Conservation (phyloP, 768 basidiomycete species). For the Guyanaporus albipodus region DNA sequence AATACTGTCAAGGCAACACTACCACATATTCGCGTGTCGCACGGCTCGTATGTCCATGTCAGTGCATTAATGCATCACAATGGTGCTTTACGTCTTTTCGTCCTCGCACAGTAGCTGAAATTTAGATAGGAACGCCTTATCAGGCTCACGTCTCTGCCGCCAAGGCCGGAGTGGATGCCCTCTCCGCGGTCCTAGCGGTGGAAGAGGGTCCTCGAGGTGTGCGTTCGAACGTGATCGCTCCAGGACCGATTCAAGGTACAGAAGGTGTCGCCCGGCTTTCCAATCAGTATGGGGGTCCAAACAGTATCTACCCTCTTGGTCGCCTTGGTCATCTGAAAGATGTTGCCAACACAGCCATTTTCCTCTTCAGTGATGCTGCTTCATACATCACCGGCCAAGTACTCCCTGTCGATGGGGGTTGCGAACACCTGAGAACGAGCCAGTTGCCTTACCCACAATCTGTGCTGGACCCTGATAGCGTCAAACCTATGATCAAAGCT, state of each 20-base stretch:
- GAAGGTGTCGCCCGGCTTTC: slow-evolving; percentile 67
- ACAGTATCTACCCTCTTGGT: slow-evolving; percentile 35
- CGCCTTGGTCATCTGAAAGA: slow-evolving; percentile 59
- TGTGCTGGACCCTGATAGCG: slow-evolving; percentile 56
- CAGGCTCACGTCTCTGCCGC: slow-evolving; percentile 95
- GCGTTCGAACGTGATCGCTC: slow-evolving; percentile 82
- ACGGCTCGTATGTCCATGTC: slow-evolving; percentile 86
- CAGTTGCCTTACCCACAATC: slow-evolving; percentile 59
- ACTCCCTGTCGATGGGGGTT: slow-evolving; percentile 67
- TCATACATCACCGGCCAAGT: slow-evolving; percentile 73
- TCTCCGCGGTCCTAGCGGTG: slow-evolving; percentile 80
- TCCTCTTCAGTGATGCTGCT: slow-evolving; percentile 80
- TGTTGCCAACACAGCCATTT: slow-evolving; percentile 67
- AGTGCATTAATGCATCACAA: slow-evolving; percentile 85
- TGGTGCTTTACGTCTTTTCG: slow-evolving; percentile 38
- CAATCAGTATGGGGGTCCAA: background rate
- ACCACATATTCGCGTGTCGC: slow-evolving; percentile 59
- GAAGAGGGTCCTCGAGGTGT: slow-evolving; percentile 97
- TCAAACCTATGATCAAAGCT: slow-evolving; percentile 50
- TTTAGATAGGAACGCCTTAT: slow-evolving; percentile 60
- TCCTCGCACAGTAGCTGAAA: background rate
- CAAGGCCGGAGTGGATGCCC: slow-evolving; percentile 90
- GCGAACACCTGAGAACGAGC: slow-evolving; percentile 46
- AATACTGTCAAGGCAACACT: slow-evolving; percentile 94
- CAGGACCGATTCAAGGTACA: slow-evolving; percentile 78